Percentiles rank a stretch among this genome's conserved stretches.
These are phyloP conservation scores for Alternaria arbusti DNA, from an alignment of 2,329 filamentous ascomycete genomes.

Conservation along the genomic window DNA sequence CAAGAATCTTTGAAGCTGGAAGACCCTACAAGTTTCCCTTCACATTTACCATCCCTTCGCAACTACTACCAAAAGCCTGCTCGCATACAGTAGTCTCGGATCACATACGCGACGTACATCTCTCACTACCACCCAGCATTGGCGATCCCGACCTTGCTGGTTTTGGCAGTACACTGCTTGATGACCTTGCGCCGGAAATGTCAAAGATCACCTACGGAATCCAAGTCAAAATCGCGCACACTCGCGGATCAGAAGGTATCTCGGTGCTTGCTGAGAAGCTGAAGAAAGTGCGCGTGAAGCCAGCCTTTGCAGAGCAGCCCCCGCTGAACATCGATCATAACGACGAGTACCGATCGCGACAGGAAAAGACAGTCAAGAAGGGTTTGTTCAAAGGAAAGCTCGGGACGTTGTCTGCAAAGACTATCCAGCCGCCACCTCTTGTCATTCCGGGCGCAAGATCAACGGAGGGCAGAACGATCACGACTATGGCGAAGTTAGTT, in stretches of 20 bases:
- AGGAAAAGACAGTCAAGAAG: slow-evolving; percentile 66
- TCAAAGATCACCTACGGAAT: slow-evolving; percentile 65
- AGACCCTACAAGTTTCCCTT: slow-evolving; percentile 66
- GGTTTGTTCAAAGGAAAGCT: slow-evolving; percentile 65
- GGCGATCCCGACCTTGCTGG: slow-evolving; percentile 63
- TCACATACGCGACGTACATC: slow-evolving; percentile 62
- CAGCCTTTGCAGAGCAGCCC: slow-evolving; percentile 64
- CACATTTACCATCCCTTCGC: slow-evolving; percentile 67
- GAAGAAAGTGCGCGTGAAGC: slow-evolving; percentile 66
- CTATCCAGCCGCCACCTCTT: slow-evolving; percentile 64
- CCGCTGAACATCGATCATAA: slow-evolving; percentile 60
- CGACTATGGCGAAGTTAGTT: slow-evolving; percentile 62
- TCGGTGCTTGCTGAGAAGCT: slow-evolving; percentile 58
- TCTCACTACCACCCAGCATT: slow-evolving; percentile 66
- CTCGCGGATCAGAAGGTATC: slow-evolving; percentile 47
- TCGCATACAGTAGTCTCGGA: slow-evolving; percentile 59
- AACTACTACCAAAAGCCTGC: slow-evolving; percentile 66
- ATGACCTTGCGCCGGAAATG: slow-evolving; percentile 70
- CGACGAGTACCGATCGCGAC: slow-evolving; percentile 60
- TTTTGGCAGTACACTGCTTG: slow-evolving; percentile 58
- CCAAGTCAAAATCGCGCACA: slow-evolving; percentile 54
- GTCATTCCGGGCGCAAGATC: slow-evolving; percentile 54
- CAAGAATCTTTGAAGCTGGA: slow-evolving; percentile 61
- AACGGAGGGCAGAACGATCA: slow-evolving; percentile 51
- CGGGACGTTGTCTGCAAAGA: slow-evolving; percentile 64